These are phyloP conservation scores for Coemansia sp. DNA, from an alignment of 192 early-diverging fungal species.

Conservation along the genomic window DNA sequence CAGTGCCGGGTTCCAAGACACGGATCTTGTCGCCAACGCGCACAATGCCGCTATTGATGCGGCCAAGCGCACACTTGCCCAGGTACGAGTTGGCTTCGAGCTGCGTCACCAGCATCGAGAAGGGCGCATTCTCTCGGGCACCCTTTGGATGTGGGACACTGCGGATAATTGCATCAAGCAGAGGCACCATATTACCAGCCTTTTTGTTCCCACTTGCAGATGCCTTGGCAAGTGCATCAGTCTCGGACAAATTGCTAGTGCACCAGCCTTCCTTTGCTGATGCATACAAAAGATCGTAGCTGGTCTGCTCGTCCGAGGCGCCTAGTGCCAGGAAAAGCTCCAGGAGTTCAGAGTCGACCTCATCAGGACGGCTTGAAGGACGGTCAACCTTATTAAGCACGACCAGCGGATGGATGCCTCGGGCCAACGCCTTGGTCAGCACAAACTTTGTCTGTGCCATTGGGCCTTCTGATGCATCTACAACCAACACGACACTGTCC, in stretches of 20 bases:
- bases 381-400: conserved; percentile 86
- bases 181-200: conserved; percentile 58
- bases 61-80: conserved; percentile 80
- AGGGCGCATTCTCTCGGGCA: conserved; percentile 62
- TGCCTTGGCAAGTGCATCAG: conserved; percentile 12
- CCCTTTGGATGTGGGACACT: conserved; percentile 65
- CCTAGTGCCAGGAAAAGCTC: conserved; percentile 80
- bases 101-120: conserved; percentile 85
- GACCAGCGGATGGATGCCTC: conserved; percentile 71
- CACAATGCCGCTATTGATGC: conserved; percentile 67
- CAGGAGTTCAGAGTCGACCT: conserved; percentile 76
- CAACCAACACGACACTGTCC: conserved; percentile 82
- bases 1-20: conserved; percentile 64
- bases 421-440: conserved; percentile 72
- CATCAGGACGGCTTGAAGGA: conserved; percentile 68
- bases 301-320: conserved; percentile 75
- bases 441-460: conserved; percentile 92
- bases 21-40: conserved; percentile 74
- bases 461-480: conserved; percentile 81
- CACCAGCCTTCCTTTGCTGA: conserved; percentile 87
- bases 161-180: conserved; percentile 73
- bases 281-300: conserved; percentile 74
- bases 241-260: conserved; percentile 54
- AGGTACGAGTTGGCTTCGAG: conserved; percentile 80
- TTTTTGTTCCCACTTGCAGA: conserved; percentile 12